Base-by-base conservation (phyloP, 306 rosid species). In the Trifolium repens region DNA sequence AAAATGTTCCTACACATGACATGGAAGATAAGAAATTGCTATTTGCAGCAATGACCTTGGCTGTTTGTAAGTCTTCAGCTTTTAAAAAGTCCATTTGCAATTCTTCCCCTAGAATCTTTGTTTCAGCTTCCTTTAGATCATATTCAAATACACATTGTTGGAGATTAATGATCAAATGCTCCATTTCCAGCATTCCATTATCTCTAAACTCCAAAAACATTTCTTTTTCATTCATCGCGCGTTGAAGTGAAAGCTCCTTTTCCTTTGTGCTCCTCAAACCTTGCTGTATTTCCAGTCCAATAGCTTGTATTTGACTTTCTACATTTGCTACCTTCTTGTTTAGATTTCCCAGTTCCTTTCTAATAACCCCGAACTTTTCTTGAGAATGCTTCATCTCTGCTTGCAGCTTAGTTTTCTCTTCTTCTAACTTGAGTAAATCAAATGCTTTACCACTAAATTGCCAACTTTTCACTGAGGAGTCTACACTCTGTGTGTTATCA, bases 31-130 rank as follows among this genome's bases (percentile, higher is more conserved):
- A 72, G 53, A 87, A 67, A 66, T 30, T 81, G 84, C 84, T 82
- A 73, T 80, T 73, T 7, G 85, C 73, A n/a, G 87, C 90, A 49
- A 59, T n/a, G 54, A 78, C 78, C 81, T 82, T 89, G 0, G 84
- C 85, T 54, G 24, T 69, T 30, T 73, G 81, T 55, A 90, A 53
- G 67, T 92, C 91, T 67, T 81, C 81, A 8, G 81, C 70, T 82
- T 84, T 87, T 75, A 37, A 34, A 5, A 32, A 74, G 65, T 82
- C 87, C 35, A 60, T 71, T 63, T 79, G 83, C 71, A 87, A 80
- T 62, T 92, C 96, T 83, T 88, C 96, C 83, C 81, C 96, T 77
- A 92, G 73, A 43, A 88, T 62, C 77, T 62, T 79, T 30, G 68
- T 76, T 72, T 82, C 86, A 62, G 86, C 86, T 54, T 79, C 84